phyloP scores from a whole-genome alignment of 768 basidiomycete species.

The Mycena floridula region DNA sequence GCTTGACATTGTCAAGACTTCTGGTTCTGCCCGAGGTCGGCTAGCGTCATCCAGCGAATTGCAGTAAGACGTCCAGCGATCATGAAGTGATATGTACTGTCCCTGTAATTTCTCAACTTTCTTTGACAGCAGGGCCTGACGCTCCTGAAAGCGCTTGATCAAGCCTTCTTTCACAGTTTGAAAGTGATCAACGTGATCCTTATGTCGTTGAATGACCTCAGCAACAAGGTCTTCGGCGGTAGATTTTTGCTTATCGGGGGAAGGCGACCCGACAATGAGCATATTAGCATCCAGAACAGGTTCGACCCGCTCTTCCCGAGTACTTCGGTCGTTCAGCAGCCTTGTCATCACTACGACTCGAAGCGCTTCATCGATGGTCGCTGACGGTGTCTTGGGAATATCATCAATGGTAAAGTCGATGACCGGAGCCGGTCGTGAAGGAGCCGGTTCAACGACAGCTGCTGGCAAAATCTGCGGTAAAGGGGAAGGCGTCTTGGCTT shows the following conservation, averaged over 20 bases:
- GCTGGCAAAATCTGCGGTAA: too few species aligned
- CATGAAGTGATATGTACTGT: constrained; percentile 66
- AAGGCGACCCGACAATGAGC: constrained; percentile 29
- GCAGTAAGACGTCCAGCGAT: constrained; percentile 71
- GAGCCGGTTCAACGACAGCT: background rate
- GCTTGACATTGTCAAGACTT: constrained; percentile 31
- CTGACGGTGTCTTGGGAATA: constrained; percentile 31
- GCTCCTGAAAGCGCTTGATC: constrained; percentile 46
- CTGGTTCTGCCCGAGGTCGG: constrained; percentile 32
- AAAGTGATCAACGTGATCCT: constrained; percentile 30
- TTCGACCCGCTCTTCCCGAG: constrained; percentile 53
- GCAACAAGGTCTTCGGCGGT: constrained; percentile 39
- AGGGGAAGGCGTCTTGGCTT: too few species aligned
- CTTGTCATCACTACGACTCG: constrained; percentile 59
- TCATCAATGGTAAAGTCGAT: constrained; percentile 13
- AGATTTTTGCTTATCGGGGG: constrained; percentile 22
- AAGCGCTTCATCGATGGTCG: constrained; percentile 53
- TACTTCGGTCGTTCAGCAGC: constrained; percentile 51
- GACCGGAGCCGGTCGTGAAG: background rate
- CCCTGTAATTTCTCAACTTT: constrained; percentile 53
- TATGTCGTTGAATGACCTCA: constrained; percentile 29
- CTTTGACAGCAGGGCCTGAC: constrained; percentile 39
- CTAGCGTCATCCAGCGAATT: constrained; percentile 57
- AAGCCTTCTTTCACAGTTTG: constrained; percentile 40
- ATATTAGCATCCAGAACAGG: constrained; percentile 60